These are phyloP conservation scores for Glycine tomentella DNA, from an alignment of 306 rosid species.

Conservation along the genomic window DNA sequence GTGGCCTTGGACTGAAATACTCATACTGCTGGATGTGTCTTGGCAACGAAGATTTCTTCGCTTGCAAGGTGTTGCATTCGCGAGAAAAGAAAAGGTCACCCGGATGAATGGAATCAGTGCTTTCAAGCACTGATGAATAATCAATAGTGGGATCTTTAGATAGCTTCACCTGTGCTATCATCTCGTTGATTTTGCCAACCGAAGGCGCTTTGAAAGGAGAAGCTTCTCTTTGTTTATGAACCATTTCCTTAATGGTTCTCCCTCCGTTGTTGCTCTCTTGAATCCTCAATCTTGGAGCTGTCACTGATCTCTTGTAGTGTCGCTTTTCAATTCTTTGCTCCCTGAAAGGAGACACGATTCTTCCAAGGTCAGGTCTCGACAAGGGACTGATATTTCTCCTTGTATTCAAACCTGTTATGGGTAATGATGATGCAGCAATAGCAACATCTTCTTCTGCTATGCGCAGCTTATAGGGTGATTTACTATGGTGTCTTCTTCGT, in stretches of 20 bases:
- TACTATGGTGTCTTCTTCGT: slow-evolving; percentile 60
- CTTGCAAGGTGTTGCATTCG: slow-evolving; percentile 56
- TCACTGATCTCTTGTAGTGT: slow-evolving; percentile 58
- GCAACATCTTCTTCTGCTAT: slow-evolving; percentile 36
- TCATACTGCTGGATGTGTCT: slow-evolving; percentile 45
- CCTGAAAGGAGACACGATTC: slow-evolving; percentile 56
- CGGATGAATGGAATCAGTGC: slow-evolving; percentile 66
- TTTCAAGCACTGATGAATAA: slow-evolving; percentile 49
- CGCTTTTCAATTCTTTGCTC: slow-evolving; percentile 50
- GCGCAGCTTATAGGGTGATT: slow-evolving; percentile 67
- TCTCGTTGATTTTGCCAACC: slow-evolving; percentile 72
- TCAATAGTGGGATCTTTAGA: slow-evolving; percentile 30
- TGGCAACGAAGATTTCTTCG: slow-evolving; percentile 41
- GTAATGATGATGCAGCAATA: slow-evolving; percentile 16
- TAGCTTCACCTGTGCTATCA: slow-evolving; percentile 64
- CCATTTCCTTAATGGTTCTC: slow-evolving; percentile 46
- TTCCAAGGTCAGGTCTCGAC: slow-evolving; percentile 58
- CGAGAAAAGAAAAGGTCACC: slow-evolving; percentile 90
- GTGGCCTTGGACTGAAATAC: slow-evolving; percentile 51
- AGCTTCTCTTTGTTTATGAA: slow-evolving; percentile 47
- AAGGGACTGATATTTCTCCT: slow-evolving; percentile 64
- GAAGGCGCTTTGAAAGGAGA: slow-evolving; percentile 51
- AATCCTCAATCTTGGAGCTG: slow-evolving; percentile 76
- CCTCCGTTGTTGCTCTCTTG: slow-evolving; percentile 40
- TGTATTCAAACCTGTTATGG: slow-evolving; percentile 40